Evolutionary conservation across 202 grass and related monocot genomes (phyloP).

Genomic region (Cymbopogon flexuosus): DNA sequence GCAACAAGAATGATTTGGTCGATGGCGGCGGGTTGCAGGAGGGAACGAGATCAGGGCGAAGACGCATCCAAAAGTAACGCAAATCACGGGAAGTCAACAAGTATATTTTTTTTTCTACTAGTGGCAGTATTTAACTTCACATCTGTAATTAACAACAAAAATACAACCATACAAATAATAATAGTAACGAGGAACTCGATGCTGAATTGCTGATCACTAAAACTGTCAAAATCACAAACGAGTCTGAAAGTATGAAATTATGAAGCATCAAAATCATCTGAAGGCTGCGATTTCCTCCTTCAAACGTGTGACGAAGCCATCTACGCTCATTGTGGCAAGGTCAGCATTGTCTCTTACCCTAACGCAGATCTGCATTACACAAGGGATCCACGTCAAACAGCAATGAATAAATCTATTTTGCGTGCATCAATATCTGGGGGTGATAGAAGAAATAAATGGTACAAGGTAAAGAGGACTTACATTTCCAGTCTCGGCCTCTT

Average conservation of each 20-base stretch:
- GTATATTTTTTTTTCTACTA: background rate
- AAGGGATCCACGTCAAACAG: background rate
- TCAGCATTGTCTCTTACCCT: conserved; percentile 59
- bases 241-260: background rate
- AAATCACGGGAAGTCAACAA: background rate
- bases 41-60: too few species aligned
- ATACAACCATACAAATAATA: background rate
- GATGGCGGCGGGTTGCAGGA: too few species aligned
- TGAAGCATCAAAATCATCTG: conserved; percentile 30
- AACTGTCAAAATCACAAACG: background rate
- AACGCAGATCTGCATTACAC: conserved; percentile 45
- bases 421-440: background rate
- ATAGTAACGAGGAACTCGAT: background rate
- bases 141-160: background rate
- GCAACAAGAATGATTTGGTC: too few species aligned
- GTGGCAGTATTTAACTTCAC: background rate
- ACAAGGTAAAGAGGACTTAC: conserved; percentile 24
- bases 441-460: background rate
- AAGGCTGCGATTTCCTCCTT: conserved; percentile 49
- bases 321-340: conserved; percentile 37
- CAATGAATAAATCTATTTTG: background rate
- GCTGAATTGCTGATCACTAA: background rate
- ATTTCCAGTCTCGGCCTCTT: conserved; percentile 75
- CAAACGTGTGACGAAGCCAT: conserved; percentile 43
- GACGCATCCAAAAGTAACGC: too few species aligned